Evolutionary conservation across 192 early-diverging fungal species (phyloP).

Genomic region (Coemansia sp.): DNA sequence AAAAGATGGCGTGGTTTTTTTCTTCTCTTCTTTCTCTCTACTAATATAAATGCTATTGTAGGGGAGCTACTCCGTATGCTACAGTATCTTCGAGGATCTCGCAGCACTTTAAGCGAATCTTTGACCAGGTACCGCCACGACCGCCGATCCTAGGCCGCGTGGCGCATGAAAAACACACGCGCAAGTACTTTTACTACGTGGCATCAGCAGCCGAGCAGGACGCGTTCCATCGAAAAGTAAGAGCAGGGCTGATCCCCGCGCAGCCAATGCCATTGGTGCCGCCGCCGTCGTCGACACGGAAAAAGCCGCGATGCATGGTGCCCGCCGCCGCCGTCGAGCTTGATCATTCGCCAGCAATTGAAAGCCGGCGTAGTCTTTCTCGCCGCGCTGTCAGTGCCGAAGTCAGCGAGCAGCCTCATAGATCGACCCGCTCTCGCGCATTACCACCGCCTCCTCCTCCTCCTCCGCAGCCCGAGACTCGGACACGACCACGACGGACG

Average conservation of each 20-base stretch:
- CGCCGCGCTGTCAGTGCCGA: slow-evolving; percentile 42
- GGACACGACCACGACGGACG: slow-evolving; percentile 42
- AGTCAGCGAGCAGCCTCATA: neutral
- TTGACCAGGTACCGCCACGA: slow-evolving; percentile 74
- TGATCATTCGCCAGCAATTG: slow-evolving; percentile 21
- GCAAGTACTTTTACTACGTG: slow-evolving; percentile 79
- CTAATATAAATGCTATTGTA: slow-evolving; percentile 28
- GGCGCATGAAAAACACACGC: slow-evolving; percentile 68
- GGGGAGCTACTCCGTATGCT: slow-evolving; percentile 83
- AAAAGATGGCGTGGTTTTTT: slow-evolving; percentile 10
- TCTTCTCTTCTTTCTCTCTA: neutral
- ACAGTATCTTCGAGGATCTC: slow-evolving; percentile 90
- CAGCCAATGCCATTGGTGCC: slow-evolving; percentile 17
- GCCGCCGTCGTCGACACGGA: slow-evolving; percentile 13
- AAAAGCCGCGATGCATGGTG: slow-evolving; percentile 52
- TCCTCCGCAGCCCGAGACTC: neutral
- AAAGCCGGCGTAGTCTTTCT: slow-evolving; percentile 19
- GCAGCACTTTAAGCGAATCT: slow-evolving; percentile 83
- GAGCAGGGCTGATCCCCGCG: slow-evolving; percentile 40
- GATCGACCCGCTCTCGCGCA: neutral
- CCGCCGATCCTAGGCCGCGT: slow-evolving; percentile 72
- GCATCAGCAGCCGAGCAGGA: slow-evolving; percentile 57
- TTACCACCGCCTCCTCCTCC: neutral
- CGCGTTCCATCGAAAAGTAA: slow-evolving; percentile 46
- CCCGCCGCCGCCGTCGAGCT: slow-evolving; percentile 49